Conservation (phyloP, 148 eudicot species). For the Silene latifolia region DNA sequence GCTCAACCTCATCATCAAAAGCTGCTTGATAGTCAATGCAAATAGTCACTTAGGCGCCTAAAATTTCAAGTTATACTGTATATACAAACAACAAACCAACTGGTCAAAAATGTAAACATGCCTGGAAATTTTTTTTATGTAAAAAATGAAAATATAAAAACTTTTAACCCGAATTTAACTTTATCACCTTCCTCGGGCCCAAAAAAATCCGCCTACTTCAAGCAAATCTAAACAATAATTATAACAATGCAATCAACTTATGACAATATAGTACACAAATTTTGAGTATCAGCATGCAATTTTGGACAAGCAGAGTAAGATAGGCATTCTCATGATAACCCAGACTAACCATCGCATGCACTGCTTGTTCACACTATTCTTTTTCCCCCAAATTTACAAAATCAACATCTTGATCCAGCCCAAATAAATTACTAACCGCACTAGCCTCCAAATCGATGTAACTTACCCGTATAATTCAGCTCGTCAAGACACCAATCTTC, state of each 20-base stretch:
- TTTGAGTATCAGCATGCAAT: neutral
- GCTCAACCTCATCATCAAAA: too few species aligned
- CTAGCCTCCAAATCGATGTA: too few species aligned
- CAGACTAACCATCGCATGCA: too few species aligned
- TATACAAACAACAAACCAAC: neutral
- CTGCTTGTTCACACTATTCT: too few species aligned
- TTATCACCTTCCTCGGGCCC: neutral
- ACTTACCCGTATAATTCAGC: too few species aligned
- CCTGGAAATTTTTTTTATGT: neutral
- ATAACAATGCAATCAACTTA: neutral
- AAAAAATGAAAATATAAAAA: neutral
- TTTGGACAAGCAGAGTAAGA: neutral
- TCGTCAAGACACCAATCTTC: too few species aligned
- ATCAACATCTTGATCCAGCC: too few species aligned
- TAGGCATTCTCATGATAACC: neutral
- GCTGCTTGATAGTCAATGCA: neutral
- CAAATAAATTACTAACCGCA: too few species aligned
- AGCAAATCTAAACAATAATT: neutral
- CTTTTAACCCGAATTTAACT: neutral
- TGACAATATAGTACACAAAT: neutral
- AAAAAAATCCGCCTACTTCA: neutral
- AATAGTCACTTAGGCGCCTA: constrained; percentile 5
- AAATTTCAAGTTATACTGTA: neutral
- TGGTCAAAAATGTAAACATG: neutral
- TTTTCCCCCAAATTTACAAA: too few species aligned